Conservation (phyloP, 495 filamentous ascomycete genomes). For the Aspergillus sparsus region DNA sequence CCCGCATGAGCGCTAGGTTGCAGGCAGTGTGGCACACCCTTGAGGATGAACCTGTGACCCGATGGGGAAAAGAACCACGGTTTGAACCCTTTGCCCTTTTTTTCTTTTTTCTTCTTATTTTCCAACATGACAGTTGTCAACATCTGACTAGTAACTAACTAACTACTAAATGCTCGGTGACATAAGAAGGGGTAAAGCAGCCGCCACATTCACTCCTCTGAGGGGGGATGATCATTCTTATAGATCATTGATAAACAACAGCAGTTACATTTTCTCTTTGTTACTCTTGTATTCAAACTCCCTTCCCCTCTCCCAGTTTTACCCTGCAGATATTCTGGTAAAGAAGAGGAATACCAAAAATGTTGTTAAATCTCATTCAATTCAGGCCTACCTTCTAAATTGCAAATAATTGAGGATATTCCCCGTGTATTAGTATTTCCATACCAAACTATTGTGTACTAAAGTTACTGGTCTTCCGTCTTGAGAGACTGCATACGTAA, state of each 20-base stretch:
- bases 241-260: no score
- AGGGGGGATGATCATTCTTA: no score
- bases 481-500: constrained; percentile 3
- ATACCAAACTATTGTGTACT: constrained; percentile 2
- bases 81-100: neutral
- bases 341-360: neutral
- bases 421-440: constrained; percentile 1
- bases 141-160: neutral
- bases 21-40: constrained; percentile 2
- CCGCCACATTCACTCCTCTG: no score
- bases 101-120: neutral
- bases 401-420: neutral
- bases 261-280: neutral
- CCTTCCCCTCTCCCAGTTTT: neutral
- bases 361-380: neutral
- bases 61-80: constrained; percentile 7
- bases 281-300: neutral
- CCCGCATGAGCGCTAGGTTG: constrained; percentile 25
- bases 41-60: constrained; percentile 25
- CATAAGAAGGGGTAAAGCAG: no score
- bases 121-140: constrained; percentile 14
- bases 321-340: no score
- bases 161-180: neutral
- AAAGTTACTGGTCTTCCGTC: neutral
- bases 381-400: neutral